Conservation (phyloP, 1,139 yeast genomes). For the Zygotorulaspora mrakii region DNA sequence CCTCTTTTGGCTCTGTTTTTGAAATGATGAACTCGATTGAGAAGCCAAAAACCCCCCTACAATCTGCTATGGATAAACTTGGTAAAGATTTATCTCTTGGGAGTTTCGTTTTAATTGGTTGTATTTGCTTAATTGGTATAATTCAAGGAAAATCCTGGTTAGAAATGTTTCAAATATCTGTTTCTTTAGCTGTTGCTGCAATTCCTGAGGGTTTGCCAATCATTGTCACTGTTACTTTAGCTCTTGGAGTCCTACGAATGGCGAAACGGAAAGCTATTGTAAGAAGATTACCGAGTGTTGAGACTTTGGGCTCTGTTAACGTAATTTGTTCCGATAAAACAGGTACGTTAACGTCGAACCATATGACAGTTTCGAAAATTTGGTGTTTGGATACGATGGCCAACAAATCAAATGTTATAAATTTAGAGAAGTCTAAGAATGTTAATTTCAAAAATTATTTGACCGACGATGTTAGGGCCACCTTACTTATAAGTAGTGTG, state of each 20-base stretch:
- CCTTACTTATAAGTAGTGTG: slow-evolving; percentile 67
- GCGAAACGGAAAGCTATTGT: slow-evolving; percentile 89
- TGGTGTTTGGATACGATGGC: slow-evolving; percentile 69
- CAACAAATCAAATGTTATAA: slow-evolving; percentile 42
- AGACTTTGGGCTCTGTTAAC: slow-evolving; percentile 89
- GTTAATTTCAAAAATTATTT: slow-evolving; percentile 44
- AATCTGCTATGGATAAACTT: slow-evolving; percentile 85
- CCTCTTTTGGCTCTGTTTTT: slow-evolving; percentile 85
- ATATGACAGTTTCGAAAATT: slow-evolving; percentile 84
- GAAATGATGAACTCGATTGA: slow-evolving; percentile 91
- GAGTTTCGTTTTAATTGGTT: slow-evolving; percentile 78
- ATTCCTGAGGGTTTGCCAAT: slow-evolving; percentile 96
- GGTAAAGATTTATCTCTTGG: slow-evolving; percentile 82
- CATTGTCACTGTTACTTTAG: slow-evolving; percentile 91
- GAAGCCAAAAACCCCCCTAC: slow-evolving; percentile 93
- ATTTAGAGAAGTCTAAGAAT: slow-evolving; percentile 46
- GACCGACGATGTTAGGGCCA: slow-evolving; percentile 48
- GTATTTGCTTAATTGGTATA: slow-evolving; percentile 80
- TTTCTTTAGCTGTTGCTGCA: slow-evolving; percentile 94
- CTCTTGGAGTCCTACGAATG: slow-evolving; percentile 92
- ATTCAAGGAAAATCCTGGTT: slow-evolving; percentile 88
- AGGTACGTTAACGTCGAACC: slow-evolving; percentile 90
- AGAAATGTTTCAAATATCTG: slow-evolving; percentile 94
- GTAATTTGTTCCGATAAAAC: slow-evolving; percentile 93
- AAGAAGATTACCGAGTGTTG: slow-evolving; percentile 86